Conservation (phyloP, 2,329 filamentous ascomycete genomes). For the Talaromyces sp. region DNA sequence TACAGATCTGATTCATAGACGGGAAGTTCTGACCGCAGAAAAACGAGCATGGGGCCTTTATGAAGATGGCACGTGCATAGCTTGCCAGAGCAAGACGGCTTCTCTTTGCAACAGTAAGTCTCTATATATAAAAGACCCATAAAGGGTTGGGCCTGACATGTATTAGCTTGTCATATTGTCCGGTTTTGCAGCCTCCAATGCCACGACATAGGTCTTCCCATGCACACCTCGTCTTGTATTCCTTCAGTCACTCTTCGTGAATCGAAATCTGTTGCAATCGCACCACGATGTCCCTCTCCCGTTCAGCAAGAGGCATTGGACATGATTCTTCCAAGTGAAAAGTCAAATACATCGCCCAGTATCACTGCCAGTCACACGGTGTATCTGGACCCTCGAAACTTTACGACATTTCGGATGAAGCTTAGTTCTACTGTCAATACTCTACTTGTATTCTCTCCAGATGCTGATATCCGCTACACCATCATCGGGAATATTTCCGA, state of each 20-base stretch:
- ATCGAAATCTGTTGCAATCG: constrained; percentile 25
- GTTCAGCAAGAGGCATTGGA: constrained; percentile 21
- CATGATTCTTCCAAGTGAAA: constrained; percentile 18
- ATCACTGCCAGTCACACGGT: constrained; percentile 23
- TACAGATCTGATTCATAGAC: constrained; percentile 20
- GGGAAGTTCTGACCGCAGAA: constrained; percentile 20
- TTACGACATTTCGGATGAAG: constrained; percentile 28
- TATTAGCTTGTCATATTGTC: constrained; percentile 23
- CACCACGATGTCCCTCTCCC: constrained; percentile 19
- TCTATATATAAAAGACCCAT: not conserved
- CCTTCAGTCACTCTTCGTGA: constrained; percentile 25
- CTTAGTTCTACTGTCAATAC: constrained; percentile 23
- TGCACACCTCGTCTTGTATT: constrained; percentile 20
- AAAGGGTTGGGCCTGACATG: not conserved
- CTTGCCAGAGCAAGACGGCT: constrained; percentile 17
- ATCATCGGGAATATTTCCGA: constrained; percentile 15
- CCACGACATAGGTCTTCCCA: constrained; percentile 13
- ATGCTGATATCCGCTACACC: constrained; percentile 21
- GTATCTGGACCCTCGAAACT: constrained; percentile 26
- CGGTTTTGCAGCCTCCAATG: constrained; percentile 24
- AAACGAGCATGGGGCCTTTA: constrained; percentile 21
- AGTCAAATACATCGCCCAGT: constrained; percentile 11
- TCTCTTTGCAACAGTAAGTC: constrained; percentile 23
- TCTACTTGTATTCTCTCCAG: constrained; percentile 22
- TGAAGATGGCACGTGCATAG: constrained; percentile 18